phyloP scores from a whole-genome alignment of 2,329 filamentous ascomycete genomes.

The Magnaporthales sp. region DNA sequence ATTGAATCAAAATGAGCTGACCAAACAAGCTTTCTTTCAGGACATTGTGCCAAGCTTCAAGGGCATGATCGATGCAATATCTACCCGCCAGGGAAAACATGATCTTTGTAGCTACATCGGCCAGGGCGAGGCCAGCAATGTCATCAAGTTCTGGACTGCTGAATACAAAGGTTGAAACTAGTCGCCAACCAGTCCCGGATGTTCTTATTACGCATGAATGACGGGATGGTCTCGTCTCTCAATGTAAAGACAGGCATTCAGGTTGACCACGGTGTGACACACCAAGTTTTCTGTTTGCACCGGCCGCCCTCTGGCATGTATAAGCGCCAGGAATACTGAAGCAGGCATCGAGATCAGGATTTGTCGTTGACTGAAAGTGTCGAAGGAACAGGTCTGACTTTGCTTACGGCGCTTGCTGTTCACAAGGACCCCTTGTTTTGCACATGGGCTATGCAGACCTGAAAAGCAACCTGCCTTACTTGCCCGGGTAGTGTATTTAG shows the following conservation, averaged over 20 bases:
- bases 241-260: neutral
- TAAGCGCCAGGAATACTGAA: neutral
- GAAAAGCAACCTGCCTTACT: neutral
- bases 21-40: neutral
- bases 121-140: neutral
- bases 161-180: conserved; percentile 5
- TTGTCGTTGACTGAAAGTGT: neutral
- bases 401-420: neutral
- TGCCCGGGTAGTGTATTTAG: too few species aligned
- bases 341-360: neutral
- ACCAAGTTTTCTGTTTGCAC: neutral
- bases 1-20: too few species aligned
- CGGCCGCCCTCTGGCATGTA: neutral
- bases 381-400: neutral
- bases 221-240: neutral
- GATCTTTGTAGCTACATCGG: neutral
- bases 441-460: neutral
- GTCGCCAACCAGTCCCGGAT: too few species aligned
- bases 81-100: neutral
- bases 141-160: conserved; percentile 11
- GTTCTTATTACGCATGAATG: too few species aligned
- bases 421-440: neutral
- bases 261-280: neutral
- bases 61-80: neutral
- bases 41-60: neutral